Conservation (phyloP, 345 rosid genomes). For the Geranium brycei region DNA sequence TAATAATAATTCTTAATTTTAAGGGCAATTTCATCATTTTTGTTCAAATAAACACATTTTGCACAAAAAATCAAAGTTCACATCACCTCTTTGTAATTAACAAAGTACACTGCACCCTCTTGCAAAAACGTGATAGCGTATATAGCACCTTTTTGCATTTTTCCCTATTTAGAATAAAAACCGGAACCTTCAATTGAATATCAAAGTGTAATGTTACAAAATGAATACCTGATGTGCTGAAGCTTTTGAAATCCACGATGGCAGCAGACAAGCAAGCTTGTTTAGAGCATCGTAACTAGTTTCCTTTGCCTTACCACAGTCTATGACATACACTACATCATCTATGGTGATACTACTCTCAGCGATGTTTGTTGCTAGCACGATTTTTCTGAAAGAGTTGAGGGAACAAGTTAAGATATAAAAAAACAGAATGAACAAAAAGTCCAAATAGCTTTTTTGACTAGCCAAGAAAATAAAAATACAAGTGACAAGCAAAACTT, state of each 20-base stretch:
- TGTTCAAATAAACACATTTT: too few species aligned
- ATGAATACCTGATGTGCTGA: conserved; percentile 75
- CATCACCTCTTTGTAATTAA: too few species aligned
- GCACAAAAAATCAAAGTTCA: too few species aligned
- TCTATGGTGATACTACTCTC: conserved; percentile 97
- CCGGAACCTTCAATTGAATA: background rate
- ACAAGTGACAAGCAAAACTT: background rate
- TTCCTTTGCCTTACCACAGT: conserved; percentile 96
- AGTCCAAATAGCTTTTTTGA: too few species aligned
- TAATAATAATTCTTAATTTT: too few species aligned
- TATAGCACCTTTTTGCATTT: too few species aligned
- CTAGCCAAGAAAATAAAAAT: background rate
- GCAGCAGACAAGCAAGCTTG: conserved; percentile 86
- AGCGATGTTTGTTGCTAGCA: conserved; percentile 87
- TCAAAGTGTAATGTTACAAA: background rate
- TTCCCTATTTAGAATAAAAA: too few species aligned
- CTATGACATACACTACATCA: conserved; percentile 92
- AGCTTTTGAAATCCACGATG: conserved; percentile 97
- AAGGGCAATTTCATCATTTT: too few species aligned
- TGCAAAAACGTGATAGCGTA: too few species aligned
- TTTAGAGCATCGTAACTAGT: conserved; percentile 95
- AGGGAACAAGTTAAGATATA: conserved; percentile 1
- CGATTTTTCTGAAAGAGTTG: conserved; percentile 59
- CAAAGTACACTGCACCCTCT: too few species aligned
- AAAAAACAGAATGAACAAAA: background rate